Conservation (phyloP, 2,329 filamentous ascomycete species). For the Ascochyta pisi region DNA sequence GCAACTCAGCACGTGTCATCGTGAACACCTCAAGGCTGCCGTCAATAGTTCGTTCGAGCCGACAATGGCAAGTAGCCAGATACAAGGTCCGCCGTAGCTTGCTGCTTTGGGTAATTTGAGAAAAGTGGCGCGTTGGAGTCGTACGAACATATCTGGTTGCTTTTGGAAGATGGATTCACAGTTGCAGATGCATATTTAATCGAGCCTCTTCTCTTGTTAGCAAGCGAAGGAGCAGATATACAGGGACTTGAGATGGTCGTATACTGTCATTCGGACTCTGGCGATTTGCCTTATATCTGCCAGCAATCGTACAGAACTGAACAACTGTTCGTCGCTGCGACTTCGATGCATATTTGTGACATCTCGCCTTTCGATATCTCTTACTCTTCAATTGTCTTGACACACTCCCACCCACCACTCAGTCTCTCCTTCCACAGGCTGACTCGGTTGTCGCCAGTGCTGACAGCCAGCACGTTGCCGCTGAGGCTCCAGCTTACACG, state of each 20-base stretch:
- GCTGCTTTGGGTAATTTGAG: neutral
- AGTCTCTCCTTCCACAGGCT: constrained; percentile 98
- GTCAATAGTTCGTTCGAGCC: neutral
- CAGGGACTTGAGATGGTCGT: constrained; percentile 1
- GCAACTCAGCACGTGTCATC: constrained; percentile 3
- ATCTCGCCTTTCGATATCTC: neutral
- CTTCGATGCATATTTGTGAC: neutral
- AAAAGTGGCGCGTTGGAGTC: neutral
- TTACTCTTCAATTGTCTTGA: constrained; percentile 93
- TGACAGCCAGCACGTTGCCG: constrained; percentile 94
- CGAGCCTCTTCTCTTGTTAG: neutral
- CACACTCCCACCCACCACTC: constrained; percentile 94
- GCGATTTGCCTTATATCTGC: constrained; percentile 1
- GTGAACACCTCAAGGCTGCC: neutral
- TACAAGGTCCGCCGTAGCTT: neutral
- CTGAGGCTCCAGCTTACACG: constrained; percentile 97
- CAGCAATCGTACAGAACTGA: constrained; percentile 1
- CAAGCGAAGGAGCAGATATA: neutral
- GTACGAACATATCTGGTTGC: neutral
- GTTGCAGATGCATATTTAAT: neutral
- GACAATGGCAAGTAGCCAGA: neutral
- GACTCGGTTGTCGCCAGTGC: constrained; percentile 94
- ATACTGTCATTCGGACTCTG: constrained; percentile 6
- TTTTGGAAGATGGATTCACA: neutral
- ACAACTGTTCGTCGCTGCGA: neutral